Percentiles rank a stretch among this genome's conserved stretches.
Conservation (phyloP, 148 eudicot genomes). For the Oxyria digyna region DNA sequence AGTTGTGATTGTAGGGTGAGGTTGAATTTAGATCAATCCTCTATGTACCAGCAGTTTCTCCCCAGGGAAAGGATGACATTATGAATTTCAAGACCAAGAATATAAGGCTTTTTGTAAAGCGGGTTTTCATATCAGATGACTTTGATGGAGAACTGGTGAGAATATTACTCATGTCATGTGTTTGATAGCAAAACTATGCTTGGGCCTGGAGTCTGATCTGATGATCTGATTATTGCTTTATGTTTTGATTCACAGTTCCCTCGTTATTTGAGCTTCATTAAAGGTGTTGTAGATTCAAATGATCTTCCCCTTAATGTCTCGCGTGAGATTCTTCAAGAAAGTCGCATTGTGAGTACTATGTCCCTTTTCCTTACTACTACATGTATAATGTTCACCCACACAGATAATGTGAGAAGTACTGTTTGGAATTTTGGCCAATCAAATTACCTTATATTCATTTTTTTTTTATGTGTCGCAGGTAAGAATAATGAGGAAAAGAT, state of each 20-base stretch:
- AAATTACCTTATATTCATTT: background rate
- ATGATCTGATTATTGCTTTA: background rate
- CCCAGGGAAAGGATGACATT: slow-evolving; percentile 70
- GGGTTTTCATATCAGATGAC: slow-evolving; percentile 98
- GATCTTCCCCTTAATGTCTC: slow-evolving; percentile 98
- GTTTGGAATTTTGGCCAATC: background rate
- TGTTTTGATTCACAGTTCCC: slow-evolving; percentile 44
- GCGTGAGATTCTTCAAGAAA: slow-evolving; percentile 96
- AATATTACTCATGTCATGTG: background rate
- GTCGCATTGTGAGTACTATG: slow-evolving; percentile 66
- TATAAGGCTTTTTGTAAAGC: slow-evolving; percentile 83
- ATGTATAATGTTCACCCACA: background rate
- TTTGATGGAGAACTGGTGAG: slow-evolving; percentile 97
- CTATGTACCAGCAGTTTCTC: slow-evolving; percentile 68
- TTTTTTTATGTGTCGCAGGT: slow-evolving; percentile 34
- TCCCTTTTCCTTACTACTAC: background rate
- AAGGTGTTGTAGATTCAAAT: slow-evolving; percentile 90
- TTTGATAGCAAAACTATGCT: background rate
- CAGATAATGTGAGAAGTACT: background rate
- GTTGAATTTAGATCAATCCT: slow-evolving; percentile 90
- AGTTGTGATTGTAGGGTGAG: slow-evolving; percentile 56
- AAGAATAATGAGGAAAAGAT: slow-evolving; percentile 78
- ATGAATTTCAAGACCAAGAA: slow-evolving; percentile 78
- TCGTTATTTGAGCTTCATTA: slow-evolving; percentile 83
- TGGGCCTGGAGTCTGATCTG: background rate